Conservation (phyloP, 352 stramenopile species). For the Phytophthora pistaciae region DNA sequence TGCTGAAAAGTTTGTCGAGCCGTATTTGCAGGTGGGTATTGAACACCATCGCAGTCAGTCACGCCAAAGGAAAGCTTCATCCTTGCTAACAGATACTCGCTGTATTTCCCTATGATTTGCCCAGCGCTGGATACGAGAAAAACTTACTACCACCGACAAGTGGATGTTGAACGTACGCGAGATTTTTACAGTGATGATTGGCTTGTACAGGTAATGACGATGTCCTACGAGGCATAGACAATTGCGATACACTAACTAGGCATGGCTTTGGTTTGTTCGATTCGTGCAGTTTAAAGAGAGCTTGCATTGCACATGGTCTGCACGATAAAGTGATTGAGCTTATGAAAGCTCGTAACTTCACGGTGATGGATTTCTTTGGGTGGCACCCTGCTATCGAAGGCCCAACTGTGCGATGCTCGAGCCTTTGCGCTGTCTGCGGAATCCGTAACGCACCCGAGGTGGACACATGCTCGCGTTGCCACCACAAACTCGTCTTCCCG, state of each 20-base stretch:
- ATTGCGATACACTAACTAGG: conserved; percentile 1
- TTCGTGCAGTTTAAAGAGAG: conserved; percentile 60
- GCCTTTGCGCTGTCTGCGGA: conserved; percentile 72
- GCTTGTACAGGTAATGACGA: conserved; percentile 68
- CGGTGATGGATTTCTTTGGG: conserved; percentile 78
- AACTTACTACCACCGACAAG: conserved; percentile 52
- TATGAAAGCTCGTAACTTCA: conserved; percentile 72
- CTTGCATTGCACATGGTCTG: conserved; percentile 67
- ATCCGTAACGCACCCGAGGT: conserved; percentile 81
- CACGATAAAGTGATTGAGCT: conserved; percentile 59
- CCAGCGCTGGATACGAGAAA: conserved; percentile 83
- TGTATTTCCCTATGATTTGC: background rate
- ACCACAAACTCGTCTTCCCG: conserved; percentile 72
- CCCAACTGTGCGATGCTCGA: conserved; percentile 77
- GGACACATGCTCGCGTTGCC: conserved; percentile 61
- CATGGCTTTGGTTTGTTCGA: background rate
- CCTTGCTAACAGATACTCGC: conserved; percentile 4
- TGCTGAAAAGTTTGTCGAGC: conserved; percentile 79
- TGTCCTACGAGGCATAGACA: background rate
- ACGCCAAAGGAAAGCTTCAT: background rate
- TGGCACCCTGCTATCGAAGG: conserved; percentile 85
- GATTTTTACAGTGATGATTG: conserved; percentile 83
- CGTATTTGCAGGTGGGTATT: conserved; percentile 62
- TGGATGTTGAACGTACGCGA: conserved; percentile 72
- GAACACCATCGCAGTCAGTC: background rate